Evolutionary conservation across 164 flowering plant species (phyloP).

Genomic region (Vitis rupestris): DNA sequence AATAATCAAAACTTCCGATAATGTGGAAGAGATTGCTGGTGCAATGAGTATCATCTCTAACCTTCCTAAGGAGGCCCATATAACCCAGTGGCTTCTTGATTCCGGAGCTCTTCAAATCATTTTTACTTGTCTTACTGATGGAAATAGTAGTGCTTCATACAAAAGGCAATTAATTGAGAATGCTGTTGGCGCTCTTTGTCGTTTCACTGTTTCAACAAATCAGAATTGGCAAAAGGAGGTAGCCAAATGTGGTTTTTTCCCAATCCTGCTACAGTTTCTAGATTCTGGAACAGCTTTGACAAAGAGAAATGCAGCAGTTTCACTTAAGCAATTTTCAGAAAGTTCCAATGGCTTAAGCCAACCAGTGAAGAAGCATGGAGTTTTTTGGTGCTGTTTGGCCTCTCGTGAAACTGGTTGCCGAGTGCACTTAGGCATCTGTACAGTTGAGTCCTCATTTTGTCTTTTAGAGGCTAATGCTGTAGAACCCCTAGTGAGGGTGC

Average conservation of each 20-base stretch:
- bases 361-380: conserved; percentile 25
- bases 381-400: conserved; percentile 41
- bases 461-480: conserved; percentile 57
- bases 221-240: conserved; percentile 45
- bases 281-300: conserved; percentile 40
- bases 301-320: conserved; percentile 41
- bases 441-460: conserved; percentile 56
- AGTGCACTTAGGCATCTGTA: conserved; percentile 54
- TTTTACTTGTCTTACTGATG: conserved; percentile 22
- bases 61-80: conserved; percentile 32
- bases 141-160: conserved; percentile 12
- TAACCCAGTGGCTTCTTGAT: conserved; percentile 47
- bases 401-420: conserved; percentile 45
- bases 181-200: conserved; percentile 47
- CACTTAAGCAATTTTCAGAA: conserved; percentile 49
- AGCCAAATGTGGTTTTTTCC: conserved; percentile 44
- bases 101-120: conserved; percentile 38
- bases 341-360: conserved; percentile 38
- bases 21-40: conserved; percentile 45
- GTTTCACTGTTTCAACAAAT: conserved; percentile 44
- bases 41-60: conserved; percentile 48
- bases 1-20: conserved; percentile 33
- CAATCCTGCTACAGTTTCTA: conserved; percentile 42
- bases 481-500: conserved; percentile 40
- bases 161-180: conserved; percentile 35